Evolutionary conservation across 2,329 filamentous ascomycete species (phyloP), one percentile per base, ranked within the genome.

Genomic region (Xylariaceae sp.): DNA sequence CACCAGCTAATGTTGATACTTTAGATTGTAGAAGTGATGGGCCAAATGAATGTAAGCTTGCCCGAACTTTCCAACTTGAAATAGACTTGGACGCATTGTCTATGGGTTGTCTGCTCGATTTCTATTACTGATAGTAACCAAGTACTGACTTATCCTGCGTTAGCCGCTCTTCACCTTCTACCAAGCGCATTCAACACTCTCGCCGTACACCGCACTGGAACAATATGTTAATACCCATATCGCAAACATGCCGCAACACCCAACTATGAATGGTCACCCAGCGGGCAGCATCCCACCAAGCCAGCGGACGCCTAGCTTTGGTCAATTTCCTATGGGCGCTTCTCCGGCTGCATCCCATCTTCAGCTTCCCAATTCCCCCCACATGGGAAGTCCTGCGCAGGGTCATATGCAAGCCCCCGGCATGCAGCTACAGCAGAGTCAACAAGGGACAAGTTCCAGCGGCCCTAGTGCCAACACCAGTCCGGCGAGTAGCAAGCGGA

Each of bases 391-490:
- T 66, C 85, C 85, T 7, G 83, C 82, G 15, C 79, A 81, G 11
- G 83, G 81, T 13, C 77, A 81, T 46, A 85, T 86, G 78, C 82
- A 85, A 68, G 82, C 84, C 45, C 84, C 84, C 18, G 77, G 77
- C 57, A 88, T 88, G 85, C 82, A 85, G 67, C 74, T 84, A 55
- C 84, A 88, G 67, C 82, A 83, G 59, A 87, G 84, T 67, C 85
- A 87, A 67, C 85, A 88, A 66, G 85, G 85, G 32, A 86, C 84
- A 26, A 83, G 75, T 67, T 87, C 84, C 8, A 84, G 82, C 67
- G 85, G 83, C 1, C 83, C 84, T 6, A 87, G 84, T 65, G 84
- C 85, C 51, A 88, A 87, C 71, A 88, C 85, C 4, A 85, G 82
- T 26, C 83, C 83, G 32, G 78, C 81, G 20, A 82, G 80, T 27